Percentiles rank a stretch among this genome's conserved stretches.
Evolutionary conservation across 805 yeast genomes (phyloP).

Genomic region (Pichia nakasei): DNA sequence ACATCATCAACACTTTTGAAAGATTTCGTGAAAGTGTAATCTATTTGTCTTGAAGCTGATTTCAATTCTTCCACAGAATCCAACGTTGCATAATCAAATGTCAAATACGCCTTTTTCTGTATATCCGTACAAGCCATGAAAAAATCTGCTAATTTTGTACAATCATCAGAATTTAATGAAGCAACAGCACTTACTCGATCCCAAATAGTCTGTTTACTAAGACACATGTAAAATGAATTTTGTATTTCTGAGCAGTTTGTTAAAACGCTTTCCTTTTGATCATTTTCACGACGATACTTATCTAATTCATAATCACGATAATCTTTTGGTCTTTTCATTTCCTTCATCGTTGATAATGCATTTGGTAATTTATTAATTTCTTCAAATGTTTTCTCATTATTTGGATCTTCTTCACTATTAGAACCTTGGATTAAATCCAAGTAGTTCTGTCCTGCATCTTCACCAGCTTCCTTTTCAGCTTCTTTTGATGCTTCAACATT

Average conservation of each 20-base stretch:
- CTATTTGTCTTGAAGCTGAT: constrained; percentile 21
- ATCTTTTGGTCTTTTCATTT: constrained; percentile 5
- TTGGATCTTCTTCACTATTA: background rate
- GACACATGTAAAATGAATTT: constrained; percentile 21
- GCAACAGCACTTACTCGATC: constrained; percentile 12
- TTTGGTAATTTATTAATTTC: constrained; percentile 5
- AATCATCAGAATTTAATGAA: constrained; percentile 17
- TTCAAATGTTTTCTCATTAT: background rate
- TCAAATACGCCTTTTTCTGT: constrained; percentile 25
- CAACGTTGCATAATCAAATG: constrained; percentile 26
- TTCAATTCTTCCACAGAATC: constrained; percentile 23
- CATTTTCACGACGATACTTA: constrained; percentile 22
- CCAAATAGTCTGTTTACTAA: constrained; percentile 13
- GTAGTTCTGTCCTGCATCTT: constrained; percentile 1
- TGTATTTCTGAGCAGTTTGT: constrained; percentile 29
- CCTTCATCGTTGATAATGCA: background rate
- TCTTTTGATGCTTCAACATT: constrained; percentile 5
- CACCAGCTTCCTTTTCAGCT: constrained; percentile 1
- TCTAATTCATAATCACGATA: constrained; percentile 16
- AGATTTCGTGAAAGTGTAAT: constrained; percentile 20
- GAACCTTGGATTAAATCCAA: constrained; percentile 2
- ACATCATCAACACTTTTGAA: constrained; percentile 22
- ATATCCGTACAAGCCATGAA: constrained; percentile 23
- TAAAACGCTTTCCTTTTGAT: constrained; percentile 21
- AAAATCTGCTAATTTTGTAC: constrained; percentile 22